Evolutionary conservation across 1,284 basidiomycete species (phyloP), one percentile per base, ranked within the genome.

Genomic region (Mycosarcoma maydis): DNA sequence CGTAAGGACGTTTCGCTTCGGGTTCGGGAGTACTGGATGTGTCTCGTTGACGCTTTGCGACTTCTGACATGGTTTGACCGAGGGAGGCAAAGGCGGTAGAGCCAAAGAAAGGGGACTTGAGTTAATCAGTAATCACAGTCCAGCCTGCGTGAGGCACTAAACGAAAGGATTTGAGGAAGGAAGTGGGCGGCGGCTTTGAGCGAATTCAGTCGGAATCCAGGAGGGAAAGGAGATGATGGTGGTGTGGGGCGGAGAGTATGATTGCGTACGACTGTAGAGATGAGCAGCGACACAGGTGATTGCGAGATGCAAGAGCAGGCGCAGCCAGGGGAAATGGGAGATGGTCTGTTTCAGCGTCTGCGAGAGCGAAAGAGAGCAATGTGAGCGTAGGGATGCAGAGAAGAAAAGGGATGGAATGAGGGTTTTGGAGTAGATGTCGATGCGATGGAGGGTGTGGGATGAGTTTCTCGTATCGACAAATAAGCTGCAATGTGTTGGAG

Each of bases 11-110:
- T 46, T 74, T 75, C 20, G 64, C 61, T 52, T 76, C 72, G 46
- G 68, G 65, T 53, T 54, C 53, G 29, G 60, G 65, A 9, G 65
- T 53, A 44, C 20, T 64, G 36, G 74, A 76, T 26, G 53, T 41
- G 47, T 68, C 73, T 55, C 74, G 67, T 43, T 62, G 53, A 48
- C 74, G 69, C 60, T 76, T 76, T 39, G 62, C 57, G 42, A 62
- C 68, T 46, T 72, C 74, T 74, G 72, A 50, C 74, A 76, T 76
- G 61, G 40, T 62, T 48, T 17, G 55, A 49, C 16, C 24, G 33
- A 30, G 33, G 23, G 23, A 55, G 41, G 29, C 36, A 44, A 26
- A 41, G 40, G 38, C 37, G 46, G 26, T 41, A 33, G 40, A 52
- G 51, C 44, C 36, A 54, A 46, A 50, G 48, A 38, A 53, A 49